These are phyloP conservation scores for Rhodotorula taiwanensis DNA, from an alignment of 768 basidiomycete species.

Conservation along the genomic window DNA sequence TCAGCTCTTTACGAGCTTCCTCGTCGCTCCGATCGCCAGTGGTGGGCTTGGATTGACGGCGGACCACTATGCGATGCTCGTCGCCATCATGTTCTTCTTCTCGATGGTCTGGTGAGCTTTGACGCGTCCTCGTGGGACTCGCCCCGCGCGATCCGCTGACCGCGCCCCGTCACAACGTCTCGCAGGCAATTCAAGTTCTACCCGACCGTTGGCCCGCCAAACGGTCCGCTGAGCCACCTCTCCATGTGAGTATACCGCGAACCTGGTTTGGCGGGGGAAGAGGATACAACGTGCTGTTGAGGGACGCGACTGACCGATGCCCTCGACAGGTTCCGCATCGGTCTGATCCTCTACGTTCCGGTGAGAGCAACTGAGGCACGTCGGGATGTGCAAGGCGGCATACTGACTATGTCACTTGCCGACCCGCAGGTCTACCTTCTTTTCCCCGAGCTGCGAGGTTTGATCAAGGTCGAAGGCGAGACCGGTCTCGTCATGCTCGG, in stretches of 20 bases:
- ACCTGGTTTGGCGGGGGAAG: too few species aligned
- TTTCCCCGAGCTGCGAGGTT: slow-evolving; percentile 38
- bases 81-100: slow-evolving; percentile 50
- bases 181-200: slow-evolving; percentile 47
- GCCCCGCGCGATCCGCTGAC: too few species aligned
- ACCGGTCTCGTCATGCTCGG: slow-evolving; percentile 74
- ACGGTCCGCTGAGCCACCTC: slow-evolving; percentile 45
- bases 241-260: slow-evolving; percentile 45
- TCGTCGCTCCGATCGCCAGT: slow-evolving; percentile 55
- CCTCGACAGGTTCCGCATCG: slow-evolving; percentile 72
- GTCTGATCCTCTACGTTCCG: slow-evolving; percentile 44
- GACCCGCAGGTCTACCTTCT: slow-evolving; percentile 27
- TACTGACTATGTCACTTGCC: background rate
- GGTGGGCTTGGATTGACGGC: slow-evolving; percentile 86
- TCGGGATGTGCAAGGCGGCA: too few species aligned
- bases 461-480: slow-evolving; percentile 45
- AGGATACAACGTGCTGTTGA: too few species aligned
- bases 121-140: background rate
- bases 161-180: background rate
- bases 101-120: slow-evolving; percentile 24
- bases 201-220: slow-evolving; percentile 45
- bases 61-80: slow-evolving; percentile 84
- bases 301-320: too few species aligned
- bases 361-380: background rate
- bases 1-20: slow-evolving; percentile 64